Base-by-base conservation (phyloP, 495 filamentous ascomycete species). In the Neurospora discreta region DNA sequence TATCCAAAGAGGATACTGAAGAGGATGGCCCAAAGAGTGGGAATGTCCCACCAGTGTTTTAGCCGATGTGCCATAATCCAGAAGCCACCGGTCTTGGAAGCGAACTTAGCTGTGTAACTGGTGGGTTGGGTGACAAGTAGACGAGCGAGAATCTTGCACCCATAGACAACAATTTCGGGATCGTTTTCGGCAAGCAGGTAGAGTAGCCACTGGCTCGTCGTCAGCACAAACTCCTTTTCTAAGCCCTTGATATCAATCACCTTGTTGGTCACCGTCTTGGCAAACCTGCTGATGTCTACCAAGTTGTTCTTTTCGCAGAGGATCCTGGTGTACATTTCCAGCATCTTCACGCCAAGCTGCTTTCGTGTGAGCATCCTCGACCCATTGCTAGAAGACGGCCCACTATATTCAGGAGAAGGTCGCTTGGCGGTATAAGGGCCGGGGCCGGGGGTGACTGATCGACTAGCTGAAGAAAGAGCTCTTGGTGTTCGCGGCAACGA, bases 201-300 rank as follows among this genome's bases (percentile, higher is more conserved):
- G 26, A 99, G 85, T 71, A 98, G 88, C 95, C 96, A 98, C 93
- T 97, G 75, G 42, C 73, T 69, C 71, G 75, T 76, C 70, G 78
- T 87, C 79, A 87, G 84, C 76, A 80, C 74, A 68, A 73, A 76
- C 68, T 74, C 69, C 33, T 73, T 42, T 71, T 43, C 69, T 69
- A 69, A 75, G 68, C 68, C 73, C 70, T 72, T 71, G 30, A 69
- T 52, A 69, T 73, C 71, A 82, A 87, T 77, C 85, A 95, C 94
- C 89, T 97, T 98, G 74, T 95, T 97, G 38, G 96, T 98, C 4
- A 98, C 95, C 2, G 94, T 95, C 81, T 90, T 93, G 18, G 95
- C 93, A 82, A 99, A 99, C 75, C 92, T 95, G 76, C 88, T 88
- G 69, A 97, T 89, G 42, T 90, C 90, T n/a, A 77, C 81, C 16